These are phyloP conservation scores for Abrus pulchellus DNA, from an alignment of 306 rosid genomes.

Conservation along the genomic window DNA sequence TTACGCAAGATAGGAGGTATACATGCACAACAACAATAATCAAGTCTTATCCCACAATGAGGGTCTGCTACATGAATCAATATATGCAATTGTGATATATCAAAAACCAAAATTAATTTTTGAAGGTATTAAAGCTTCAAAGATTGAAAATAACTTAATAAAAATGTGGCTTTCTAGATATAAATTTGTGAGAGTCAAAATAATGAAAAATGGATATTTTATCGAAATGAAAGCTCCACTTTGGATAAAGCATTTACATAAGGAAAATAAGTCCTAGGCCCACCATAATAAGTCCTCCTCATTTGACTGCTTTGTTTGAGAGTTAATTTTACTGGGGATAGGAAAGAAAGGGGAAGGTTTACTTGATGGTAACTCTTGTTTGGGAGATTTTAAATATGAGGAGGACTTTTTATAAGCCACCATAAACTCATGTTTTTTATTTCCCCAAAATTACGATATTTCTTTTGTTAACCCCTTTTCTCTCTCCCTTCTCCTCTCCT, in stretches of 20 bases:
- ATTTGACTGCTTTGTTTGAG: too few species aligned
- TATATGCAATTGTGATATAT: neutral
- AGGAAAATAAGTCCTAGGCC: conserved; percentile 7
- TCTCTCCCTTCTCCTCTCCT: too few species aligned
- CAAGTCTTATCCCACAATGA: neutral
- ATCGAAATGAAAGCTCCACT: neutral
- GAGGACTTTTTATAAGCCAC: too few species aligned
- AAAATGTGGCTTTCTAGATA: neutral
- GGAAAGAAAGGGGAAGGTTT: too few species aligned
- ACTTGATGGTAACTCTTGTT: too few species aligned
- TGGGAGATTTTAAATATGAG: too few species aligned
- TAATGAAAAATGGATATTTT: conserved; percentile 4
- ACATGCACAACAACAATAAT: neutral
- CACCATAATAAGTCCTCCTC: neutral
- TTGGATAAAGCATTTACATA: conserved; percentile 8
- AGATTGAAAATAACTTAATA: neutral
- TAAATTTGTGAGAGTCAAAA: neutral
- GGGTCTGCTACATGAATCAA: neutral
- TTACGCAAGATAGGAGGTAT: neutral
- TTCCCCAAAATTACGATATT: too few species aligned
- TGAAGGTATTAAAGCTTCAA: neutral
- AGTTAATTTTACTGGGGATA: too few species aligned
- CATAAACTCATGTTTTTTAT: too few species aligned
- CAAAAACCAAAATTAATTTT: neutral
- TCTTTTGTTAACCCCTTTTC: too few species aligned